Evolutionary conservation across 306 rosid genomes (phyloP).

Genomic region (Hippophae gyantsensis): DNA sequence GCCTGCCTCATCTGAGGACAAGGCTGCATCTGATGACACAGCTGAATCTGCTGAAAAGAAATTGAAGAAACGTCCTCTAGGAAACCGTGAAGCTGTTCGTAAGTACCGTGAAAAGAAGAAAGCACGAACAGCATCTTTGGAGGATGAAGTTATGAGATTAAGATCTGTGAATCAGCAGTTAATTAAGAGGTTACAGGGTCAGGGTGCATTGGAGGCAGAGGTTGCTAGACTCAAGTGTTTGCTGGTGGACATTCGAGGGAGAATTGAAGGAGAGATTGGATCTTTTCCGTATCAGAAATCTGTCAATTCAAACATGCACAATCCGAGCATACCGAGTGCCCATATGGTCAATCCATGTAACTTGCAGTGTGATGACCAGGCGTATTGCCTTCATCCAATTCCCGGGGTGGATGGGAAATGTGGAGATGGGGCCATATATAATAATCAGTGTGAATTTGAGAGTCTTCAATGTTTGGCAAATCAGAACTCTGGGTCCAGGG

Average conservation of each 20-base stretch:
- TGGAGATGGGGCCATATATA: constrained; percentile 30
- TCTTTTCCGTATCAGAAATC: constrained; percentile 79
- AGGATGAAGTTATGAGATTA: constrained; percentile 79
- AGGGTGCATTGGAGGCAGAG: constrained; percentile 85
- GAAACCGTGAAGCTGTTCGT: constrained; percentile 86
- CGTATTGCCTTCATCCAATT: constrained; percentile 47
- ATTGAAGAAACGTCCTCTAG: constrained; percentile 59
- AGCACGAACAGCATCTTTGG: constrained; percentile 75
- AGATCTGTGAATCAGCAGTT: constrained; percentile 74
- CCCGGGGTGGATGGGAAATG: constrained; percentile 43
- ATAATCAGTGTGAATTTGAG: constrained; percentile 78
- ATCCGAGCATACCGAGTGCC: constrained; percentile 32
- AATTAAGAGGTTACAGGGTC: constrained; percentile 79
- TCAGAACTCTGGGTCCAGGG: constrained; percentile 54
- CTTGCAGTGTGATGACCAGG: constrained; percentile 73
- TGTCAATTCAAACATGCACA: constrained; percentile 26
- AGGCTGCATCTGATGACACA: constrained; percentile 60
- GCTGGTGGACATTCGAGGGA: constrained; percentile 89
- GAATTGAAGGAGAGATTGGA: constrained; percentile 96
- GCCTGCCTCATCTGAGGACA: constrained; percentile 55
- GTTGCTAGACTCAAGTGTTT: constrained; percentile 86
- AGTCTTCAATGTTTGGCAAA: constrained; percentile 57
- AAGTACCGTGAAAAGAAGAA: constrained; percentile 97
- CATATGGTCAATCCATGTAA: constrained; percentile 77
- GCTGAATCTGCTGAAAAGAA: constrained; percentile 73